phyloP scores from a whole-genome alignment of 2,329 filamentous ascomycete species.

The Arthrobotrys sinensis region DNA sequence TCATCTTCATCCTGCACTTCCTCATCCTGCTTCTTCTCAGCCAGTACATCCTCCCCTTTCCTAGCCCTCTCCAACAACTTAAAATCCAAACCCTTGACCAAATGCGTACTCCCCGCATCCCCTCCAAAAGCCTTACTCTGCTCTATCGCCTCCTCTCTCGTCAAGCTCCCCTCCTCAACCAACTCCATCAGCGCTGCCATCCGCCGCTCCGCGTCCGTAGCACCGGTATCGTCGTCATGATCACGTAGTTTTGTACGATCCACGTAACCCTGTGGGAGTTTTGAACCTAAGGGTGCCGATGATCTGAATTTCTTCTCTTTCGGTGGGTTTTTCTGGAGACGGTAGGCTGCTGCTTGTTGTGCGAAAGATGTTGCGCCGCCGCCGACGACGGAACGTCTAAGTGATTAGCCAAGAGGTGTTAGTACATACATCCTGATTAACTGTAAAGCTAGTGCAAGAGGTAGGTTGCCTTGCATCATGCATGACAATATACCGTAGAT shows the following conservation, averaged over 20 bases:
- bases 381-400: conserved; percentile 78
- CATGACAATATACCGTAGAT: neutral
- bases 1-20: conserved; percentile 68
- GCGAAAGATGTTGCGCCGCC: conserved; percentile 79
- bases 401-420: conserved; percentile 61
- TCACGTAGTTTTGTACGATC: conserved; percentile 81
- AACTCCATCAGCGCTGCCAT: conserved; percentile 85
- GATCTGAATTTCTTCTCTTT: conserved; percentile 82
- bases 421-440: conserved; percentile 49
- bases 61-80: conserved; percentile 80
- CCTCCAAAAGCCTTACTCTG: conserved; percentile 79
- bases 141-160: conserved; percentile 71
- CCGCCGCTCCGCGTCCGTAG: conserved; percentile 75
- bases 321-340: conserved; percentile 70
- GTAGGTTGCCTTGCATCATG: conserved; percentile 23
- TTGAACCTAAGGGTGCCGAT: conserved; percentile 83
- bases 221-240: conserved; percentile 72
- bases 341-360: conserved; percentile 81
- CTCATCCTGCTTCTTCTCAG: conserved; percentile 64
- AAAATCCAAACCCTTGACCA: conserved; percentile 93
- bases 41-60: conserved; percentile 77
- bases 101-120: conserved; percentile 83
- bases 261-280: conserved; percentile 83
- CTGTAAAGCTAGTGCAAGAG: conserved; percentile 15
- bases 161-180: conserved; percentile 86